These are phyloP conservation scores for Paraleonurus japonicus DNA, from an alignment of 257 asterid species.

Conservation along the genomic window DNA sequence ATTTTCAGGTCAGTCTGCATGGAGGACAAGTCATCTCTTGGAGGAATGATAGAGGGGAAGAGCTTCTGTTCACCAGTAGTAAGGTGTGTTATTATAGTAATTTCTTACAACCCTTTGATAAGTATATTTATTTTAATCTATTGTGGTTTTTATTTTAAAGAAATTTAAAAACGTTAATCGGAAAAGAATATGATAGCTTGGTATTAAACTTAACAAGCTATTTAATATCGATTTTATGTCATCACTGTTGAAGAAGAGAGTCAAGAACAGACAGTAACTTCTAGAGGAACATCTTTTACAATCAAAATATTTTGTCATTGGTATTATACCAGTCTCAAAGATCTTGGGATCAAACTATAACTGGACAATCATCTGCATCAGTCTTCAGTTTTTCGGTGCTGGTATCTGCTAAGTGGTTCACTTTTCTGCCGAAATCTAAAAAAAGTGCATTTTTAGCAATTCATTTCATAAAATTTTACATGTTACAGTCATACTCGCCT, in stretches of 20 bases:
- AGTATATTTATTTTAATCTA: neutral
- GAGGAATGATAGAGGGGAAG: slow-evolving; percentile 92
- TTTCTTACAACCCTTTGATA: neutral
- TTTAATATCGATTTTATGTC: neutral
- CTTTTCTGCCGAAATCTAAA: neutral
- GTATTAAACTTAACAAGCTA: neutral
- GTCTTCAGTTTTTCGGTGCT: neutral
- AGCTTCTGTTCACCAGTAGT: slow-evolving; percentile 80
- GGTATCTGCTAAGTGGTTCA: neutral
- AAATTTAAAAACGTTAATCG: neutral
- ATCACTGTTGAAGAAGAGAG: neutral
- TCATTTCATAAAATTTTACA: neutral
- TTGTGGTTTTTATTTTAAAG: neutral
- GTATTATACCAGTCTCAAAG: neutral
- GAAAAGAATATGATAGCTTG: neutral
- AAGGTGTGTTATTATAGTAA: slow-evolving; percentile 55
- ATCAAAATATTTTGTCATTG: neutral
- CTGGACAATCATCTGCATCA: neutral
- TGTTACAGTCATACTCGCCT: neutral
- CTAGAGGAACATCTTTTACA: neutral
- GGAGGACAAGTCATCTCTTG: slow-evolving; percentile 95
- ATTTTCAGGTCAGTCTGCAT: slow-evolving; percentile 72
- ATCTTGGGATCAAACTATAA: neutral
- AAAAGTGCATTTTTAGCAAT: neutral
- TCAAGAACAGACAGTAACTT: neutral